Evolutionary conservation across 345 rosid genomes (phyloP).

Genomic region (Hirschfeldia incana): DNA sequence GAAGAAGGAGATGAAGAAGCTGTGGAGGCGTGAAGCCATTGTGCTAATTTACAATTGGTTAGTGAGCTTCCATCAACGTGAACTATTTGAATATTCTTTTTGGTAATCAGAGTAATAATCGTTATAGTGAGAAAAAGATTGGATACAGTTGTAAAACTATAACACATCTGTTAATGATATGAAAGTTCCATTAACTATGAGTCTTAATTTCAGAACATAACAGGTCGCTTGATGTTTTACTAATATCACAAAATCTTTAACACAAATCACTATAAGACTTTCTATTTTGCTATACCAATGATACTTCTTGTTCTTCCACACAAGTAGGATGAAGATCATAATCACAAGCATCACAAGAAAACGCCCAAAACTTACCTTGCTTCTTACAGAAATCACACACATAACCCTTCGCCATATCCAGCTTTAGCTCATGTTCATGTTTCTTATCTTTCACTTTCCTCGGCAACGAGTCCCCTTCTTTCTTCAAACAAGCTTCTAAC

Average conservation of each 20-base stretch:
- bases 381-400: constrained; percentile 63
- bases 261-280: constrained; percentile 3
- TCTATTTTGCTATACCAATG: constrained; percentile 6
- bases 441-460: constrained; percentile 54
- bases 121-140: not conserved
- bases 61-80: constrained; percentile 13
- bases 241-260: constrained; percentile 16
- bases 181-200: not conserved
- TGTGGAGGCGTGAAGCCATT: constrained; percentile 20
- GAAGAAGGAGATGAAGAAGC: constrained; percentile 29
- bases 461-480: constrained; percentile 68
- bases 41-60: constrained; percentile 11
- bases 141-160: constrained; percentile 25
- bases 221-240: not conserved
- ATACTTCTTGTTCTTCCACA: constrained; percentile 41
- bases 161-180: constrained; percentile 21
- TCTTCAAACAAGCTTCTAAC: constrained; percentile 53
- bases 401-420: constrained; percentile 80
- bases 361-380: constrained; percentile 78
- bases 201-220: constrained; percentile 8
- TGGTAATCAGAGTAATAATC: constrained; percentile 32
- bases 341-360: constrained; percentile 68
- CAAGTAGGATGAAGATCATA: constrained; percentile 84
- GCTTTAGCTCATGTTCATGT: constrained; percentile 64
- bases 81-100: constrained; percentile 26